A percentile compares a stretch with the other conserved stretches of the same genome.
phyloP scores from a whole-genome alignment of 345 rosid genomes.

The Gossypium longicalyx region DNA sequence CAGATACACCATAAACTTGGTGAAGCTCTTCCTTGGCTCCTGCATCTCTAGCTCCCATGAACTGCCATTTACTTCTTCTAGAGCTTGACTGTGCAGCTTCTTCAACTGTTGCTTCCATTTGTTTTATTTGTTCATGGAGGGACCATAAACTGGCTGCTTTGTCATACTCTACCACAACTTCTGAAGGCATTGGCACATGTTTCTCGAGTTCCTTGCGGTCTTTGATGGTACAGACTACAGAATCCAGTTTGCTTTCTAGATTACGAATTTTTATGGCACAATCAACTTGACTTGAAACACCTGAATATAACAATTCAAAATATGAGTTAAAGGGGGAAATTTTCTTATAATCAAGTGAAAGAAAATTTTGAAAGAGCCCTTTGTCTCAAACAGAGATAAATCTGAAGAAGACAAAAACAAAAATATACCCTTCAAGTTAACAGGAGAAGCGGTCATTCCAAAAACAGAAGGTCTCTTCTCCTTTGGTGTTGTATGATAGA shows the following conservation, averaged over 20 bases:
- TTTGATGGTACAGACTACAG: conserved; percentile 80
- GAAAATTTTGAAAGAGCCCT: neutral
- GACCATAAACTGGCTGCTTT: conserved; percentile 96
- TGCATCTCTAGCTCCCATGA: conserved; percentile 99
- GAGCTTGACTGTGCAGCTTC: conserved; percentile 90
- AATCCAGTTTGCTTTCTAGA: conserved; percentile 97
- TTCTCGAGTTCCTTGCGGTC: conserved; percentile 96
- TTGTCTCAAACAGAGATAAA: conserved; percentile 5
- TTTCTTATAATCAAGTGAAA: neutral
- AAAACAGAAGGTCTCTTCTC: conserved; percentile 91
- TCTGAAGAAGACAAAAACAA: conserved; percentile 14
- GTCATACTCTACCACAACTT: conserved; percentile 86
- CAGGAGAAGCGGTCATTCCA: conserved; percentile 99
- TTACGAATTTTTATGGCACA: conserved; percentile 95
- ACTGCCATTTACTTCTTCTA: conserved; percentile 94
- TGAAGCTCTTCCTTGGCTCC: conserved; percentile 93
- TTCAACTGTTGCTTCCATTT: conserved; percentile 82
- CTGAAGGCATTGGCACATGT: conserved; percentile 95
- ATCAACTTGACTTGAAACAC: conserved; percentile 95
- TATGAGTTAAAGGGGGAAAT: neutral
- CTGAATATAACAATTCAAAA: conserved; percentile 31
- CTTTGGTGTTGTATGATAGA: conserved; percentile 83
- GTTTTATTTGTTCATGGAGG: conserved; percentile 88
- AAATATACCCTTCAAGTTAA: conserved; percentile 79
- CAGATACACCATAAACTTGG: conserved; percentile 96